Base-by-base conservation (phyloP, 2,329 filamentous ascomycete genomes). In the Cucurbitaria berberidis region DNA sequence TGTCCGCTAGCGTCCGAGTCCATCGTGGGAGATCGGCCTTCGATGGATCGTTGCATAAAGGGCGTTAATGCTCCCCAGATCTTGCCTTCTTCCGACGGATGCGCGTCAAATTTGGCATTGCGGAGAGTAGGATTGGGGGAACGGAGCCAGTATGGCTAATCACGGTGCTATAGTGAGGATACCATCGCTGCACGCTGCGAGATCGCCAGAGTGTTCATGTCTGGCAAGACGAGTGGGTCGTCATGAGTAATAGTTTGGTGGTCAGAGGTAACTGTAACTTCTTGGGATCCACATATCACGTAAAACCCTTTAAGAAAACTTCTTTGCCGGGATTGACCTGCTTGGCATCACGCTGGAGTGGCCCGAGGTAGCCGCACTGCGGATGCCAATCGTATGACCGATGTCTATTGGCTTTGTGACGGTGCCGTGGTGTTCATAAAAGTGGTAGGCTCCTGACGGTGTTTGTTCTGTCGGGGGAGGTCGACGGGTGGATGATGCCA, bases 301-400 rank as follows among this genome's bases (percentile, higher is more conserved):
- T 65, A 68, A 69, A 67, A 67, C 19, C 63, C 60, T 68, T 68
- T 60, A 36, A 57, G 57, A 66, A 68, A 64, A 63, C 46, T 60
- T 63, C 55, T 53, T 59, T 40, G 32, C 59, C 63, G 54, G 57
- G 47, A 45, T 60, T 51, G 45, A 38, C 45, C 47, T 40, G 54
- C 63, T 67, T 65, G 62, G 61, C 62, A 55, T 21, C 21, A 47
- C 54, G 52, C 50, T 55, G 44, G 46, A 53, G 43, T 52, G 51
- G 50, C 49, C 58, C 53, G 54, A 45, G 26, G 13, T n/a, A 55
- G 53, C 59, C 59, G 55, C 48, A 59, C 38, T 47, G 53, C 53
- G 56, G 45, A 50, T 49, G 43, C 36, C 24, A 52, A 54, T 57
- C 45, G 35, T n/a, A 36, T 55, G 38, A 48, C 34, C 38, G 44